Conservation (phyloP, 208 protist genomes). For the Crithidia expoeki region DNA sequence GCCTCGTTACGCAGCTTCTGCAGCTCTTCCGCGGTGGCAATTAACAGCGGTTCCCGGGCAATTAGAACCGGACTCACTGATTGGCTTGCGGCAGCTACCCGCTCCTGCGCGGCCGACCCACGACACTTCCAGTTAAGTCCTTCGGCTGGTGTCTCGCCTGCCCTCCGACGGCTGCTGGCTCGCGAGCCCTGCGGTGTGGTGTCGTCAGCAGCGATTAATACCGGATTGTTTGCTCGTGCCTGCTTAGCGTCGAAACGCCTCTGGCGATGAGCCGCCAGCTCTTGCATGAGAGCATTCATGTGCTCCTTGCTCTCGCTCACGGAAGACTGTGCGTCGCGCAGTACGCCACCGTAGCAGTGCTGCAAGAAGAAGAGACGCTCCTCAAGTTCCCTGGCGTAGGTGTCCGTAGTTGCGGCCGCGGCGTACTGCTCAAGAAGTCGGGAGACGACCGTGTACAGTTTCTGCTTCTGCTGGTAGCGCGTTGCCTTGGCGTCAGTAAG, state of each 20-base stretch:
- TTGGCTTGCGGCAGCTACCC: background rate
- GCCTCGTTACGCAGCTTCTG: conserved; percentile 22
- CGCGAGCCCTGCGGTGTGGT: background rate
- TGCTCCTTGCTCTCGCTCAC: background rate
- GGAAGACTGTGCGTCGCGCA: conserved; percentile 2
- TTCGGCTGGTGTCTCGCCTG: background rate
- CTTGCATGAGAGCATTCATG: background rate
- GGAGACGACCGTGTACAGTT: conserved; percentile 6
- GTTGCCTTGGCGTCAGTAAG: too few species aligned
- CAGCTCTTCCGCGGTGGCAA: conserved; percentile 6
- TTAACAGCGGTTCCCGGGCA: conserved; percentile 1
- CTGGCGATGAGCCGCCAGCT: conserved; percentile 7
- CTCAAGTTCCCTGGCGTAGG: conserved; percentile 21
- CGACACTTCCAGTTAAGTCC: background rate
- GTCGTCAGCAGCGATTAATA: background rate
- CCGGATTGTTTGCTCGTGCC: conserved; percentile 2
- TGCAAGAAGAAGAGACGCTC: conserved; percentile 25
- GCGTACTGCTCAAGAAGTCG: conserved; percentile 21
- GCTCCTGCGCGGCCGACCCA: background rate
- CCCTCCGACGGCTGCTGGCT: background rate
- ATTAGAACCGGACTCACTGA: background rate
- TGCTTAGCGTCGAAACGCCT: conserved; percentile 5
- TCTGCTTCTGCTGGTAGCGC: too few species aligned
- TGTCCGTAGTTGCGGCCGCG: background rate
- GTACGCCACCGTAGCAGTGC: conserved; percentile 3